These are phyloP conservation scores for Acarospora socialis DNA, from an alignment of 2,329 filamentous ascomycete genomes.

Conservation along the genomic window DNA sequence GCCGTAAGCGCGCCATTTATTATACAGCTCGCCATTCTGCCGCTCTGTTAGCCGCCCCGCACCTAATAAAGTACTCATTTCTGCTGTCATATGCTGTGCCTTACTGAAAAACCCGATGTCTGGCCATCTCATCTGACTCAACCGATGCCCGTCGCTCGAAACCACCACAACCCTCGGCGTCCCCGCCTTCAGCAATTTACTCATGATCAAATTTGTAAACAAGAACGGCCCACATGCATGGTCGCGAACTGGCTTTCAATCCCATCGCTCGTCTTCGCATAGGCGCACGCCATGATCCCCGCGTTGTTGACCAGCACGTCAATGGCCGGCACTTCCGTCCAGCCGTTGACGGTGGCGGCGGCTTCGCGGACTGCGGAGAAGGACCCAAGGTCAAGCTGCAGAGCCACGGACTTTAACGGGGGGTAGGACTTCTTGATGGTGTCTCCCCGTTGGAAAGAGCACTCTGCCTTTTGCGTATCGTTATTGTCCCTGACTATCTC, in stretches of 20 bases:
- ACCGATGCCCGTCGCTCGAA: slow-evolving; percentile 5
- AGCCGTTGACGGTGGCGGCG: slow-evolving; percentile 18
- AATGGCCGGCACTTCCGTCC: slow-evolving; percentile 18
- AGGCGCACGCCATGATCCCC: slow-evolving; percentile 24
- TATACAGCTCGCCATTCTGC: too few species aligned
- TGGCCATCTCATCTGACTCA: slow-evolving; percentile 2
- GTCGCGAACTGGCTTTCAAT: slow-evolving; percentile 26
- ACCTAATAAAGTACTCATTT: too few species aligned
- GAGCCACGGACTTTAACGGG: too few species aligned
- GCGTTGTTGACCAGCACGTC: slow-evolving; percentile 32
- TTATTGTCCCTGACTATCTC: too few species aligned
- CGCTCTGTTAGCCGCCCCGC: too few species aligned
- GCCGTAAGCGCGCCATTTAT: too few species aligned
- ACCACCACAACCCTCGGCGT: slow-evolving; percentile 11
- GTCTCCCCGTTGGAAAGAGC: too few species aligned
- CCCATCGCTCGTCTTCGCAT: slow-evolving; percentile 21
- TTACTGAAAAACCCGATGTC: slow-evolving; percentile 5
- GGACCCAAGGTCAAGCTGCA: slow-evolving; percentile 24
- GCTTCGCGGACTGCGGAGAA: slow-evolving; percentile 21
- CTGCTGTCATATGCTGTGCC: too few species aligned
- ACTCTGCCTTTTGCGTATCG: too few species aligned
- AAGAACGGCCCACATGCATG: slow-evolving; percentile 29
- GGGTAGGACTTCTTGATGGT: too few species aligned
- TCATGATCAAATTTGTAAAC: slow-evolving; percentile 26
- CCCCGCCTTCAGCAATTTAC: slow-evolving; percentile 17